A percentile compares a stretch with the other conserved stretches of the same genome.
Conservation (phyloP, 352 stramenopile species). For the Phytophthora pistaciae region DNA sequence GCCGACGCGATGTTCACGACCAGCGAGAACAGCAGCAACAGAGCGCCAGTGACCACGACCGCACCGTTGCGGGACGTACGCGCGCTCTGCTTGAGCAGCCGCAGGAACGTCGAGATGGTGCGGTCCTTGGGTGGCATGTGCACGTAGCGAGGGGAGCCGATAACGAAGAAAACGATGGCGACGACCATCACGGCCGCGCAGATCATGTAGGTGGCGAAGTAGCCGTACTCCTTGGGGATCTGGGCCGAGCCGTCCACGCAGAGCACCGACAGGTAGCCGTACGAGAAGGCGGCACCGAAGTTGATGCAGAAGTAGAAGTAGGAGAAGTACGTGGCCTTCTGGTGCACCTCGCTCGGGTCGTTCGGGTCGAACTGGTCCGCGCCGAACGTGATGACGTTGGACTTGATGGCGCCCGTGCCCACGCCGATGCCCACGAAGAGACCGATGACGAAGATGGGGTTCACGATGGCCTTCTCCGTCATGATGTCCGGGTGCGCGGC, state of each 20-base stretch:
- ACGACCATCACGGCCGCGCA: slow-evolving; percentile 16
- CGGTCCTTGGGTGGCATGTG: slow-evolving; percentile 47
- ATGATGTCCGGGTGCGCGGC: slow-evolving; percentile 62
- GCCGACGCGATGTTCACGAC: slow-evolving; percentile 62
- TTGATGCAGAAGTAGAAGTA: slow-evolving; percentile 81
- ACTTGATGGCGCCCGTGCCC: slow-evolving; percentile 26
- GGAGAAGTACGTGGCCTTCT: slow-evolving; percentile 80
- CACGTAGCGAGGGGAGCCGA: slow-evolving; percentile 57
- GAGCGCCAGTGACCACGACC: slow-evolving; percentile 41
- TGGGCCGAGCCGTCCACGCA: slow-evolving; percentile 17
- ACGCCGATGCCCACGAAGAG: slow-evolving; percentile 47
- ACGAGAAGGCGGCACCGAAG: slow-evolving; percentile 23
- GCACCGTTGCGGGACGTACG: slow-evolving; percentile 28
- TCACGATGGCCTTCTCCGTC: slow-evolving; percentile 39
- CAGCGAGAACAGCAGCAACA: slow-evolving; percentile 44
- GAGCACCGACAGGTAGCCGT: slow-evolving; percentile 20
- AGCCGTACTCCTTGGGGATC: slow-evolving; percentile 16
- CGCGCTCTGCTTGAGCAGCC: slow-evolving; percentile 37
- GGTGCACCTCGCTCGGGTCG: slow-evolving; percentile 42
- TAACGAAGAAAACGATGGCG: slow-evolving; percentile 37
- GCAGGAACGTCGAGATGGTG: slow-evolving; percentile 58
- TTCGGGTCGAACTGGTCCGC: slow-evolving; percentile 37
- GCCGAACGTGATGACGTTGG: slow-evolving; percentile 23
- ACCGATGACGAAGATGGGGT: slow-evolving; percentile 69
- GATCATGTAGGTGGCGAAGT: slow-evolving; percentile 22